Percentiles rank a stretch among this genome's conserved stretches.
Evolutionary conservation across 192 early-diverging fungal genomes (phyloP).

Genomic region (Linnemannia schmuckeri): DNA sequence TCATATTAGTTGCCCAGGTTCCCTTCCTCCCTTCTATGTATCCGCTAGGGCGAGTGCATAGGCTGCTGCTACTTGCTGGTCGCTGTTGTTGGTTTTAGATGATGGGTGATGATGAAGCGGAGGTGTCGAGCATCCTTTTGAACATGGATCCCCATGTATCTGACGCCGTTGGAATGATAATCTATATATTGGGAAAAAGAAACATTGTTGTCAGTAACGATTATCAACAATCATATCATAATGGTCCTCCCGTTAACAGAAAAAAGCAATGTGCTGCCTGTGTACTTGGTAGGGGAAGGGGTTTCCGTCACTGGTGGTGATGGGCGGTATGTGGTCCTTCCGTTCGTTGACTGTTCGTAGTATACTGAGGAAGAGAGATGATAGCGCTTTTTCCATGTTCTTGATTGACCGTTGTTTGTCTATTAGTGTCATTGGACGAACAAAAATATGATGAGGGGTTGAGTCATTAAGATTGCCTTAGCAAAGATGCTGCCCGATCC

Average conservation of each 20-base stretch:
- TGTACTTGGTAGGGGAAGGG: slow-evolving; percentile 74
- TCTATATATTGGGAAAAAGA: slow-evolving; percentile 33
- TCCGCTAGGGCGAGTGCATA: no score
- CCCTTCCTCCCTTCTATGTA: no score
- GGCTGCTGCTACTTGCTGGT: not conserved
- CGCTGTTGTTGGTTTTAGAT: not conserved
- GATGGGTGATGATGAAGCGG: slow-evolving; percentile 45
- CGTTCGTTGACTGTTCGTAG: slow-evolving; percentile 70
- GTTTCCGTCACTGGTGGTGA: slow-evolving; percentile 68
- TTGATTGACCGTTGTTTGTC: slow-evolving; percentile 61
- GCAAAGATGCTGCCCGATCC: not conserved
- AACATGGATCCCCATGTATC: slow-evolving; percentile 72
- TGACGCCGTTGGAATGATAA: slow-evolving; percentile 61
- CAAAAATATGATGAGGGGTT: not conserved
- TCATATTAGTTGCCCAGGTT: no score
- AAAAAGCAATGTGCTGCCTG: no score
- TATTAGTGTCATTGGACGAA: slow-evolving; percentile 15
- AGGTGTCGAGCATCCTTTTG: slow-evolving; percentile 64
- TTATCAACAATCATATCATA: no score
- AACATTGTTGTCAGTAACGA: not conserved
- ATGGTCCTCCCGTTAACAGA: no score
- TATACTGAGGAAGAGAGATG: slow-evolving; percentile 62
- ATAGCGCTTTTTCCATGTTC: slow-evolving; percentile 60
- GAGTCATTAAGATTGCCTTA: not conserved
- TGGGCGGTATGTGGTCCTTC: slow-evolving; percentile 76